phyloP scores from a whole-genome alignment of 164 flowering plant genomes.

The Umbilicus rupestris region DNA sequence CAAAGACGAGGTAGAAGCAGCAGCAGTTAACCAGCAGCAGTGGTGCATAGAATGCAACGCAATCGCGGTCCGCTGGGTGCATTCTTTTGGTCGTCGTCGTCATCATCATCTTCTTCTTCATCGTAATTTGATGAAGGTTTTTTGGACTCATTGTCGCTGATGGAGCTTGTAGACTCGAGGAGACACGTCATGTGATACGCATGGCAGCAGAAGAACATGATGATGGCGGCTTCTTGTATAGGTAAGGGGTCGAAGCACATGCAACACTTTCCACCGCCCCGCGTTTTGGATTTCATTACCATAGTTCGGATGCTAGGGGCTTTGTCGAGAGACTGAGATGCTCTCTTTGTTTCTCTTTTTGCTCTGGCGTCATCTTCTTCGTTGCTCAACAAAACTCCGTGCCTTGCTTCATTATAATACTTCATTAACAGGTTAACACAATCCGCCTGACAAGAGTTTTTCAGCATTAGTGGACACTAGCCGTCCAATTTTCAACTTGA shows the following conservation, averaged over 20 bases:
- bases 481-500: not conserved
- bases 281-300: constrained; percentile 65
- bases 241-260: constrained; percentile 85
- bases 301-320: constrained; percentile 21
- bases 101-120: constrained; percentile 17
- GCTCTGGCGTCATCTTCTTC: constrained; percentile 35
- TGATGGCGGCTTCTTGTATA: constrained; percentile 42
- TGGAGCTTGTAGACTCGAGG: constrained; percentile 44
- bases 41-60: constrained; percentile 93
- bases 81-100: constrained; percentile 25
- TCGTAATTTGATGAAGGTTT: constrained; percentile 16
- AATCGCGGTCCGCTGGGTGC: constrained; percentile 20
- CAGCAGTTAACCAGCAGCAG: constrained; percentile 44
- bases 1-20: not conserved
- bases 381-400: constrained; percentile 57
- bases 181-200: constrained; percentile 81
- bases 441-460: constrained; percentile 50
- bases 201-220: constrained; percentile 88
- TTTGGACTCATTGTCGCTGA: constrained; percentile 21
- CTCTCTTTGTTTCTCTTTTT: constrained; percentile 31
- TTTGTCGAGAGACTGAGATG: constrained; percentile 26
- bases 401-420: constrained; percentile 82
- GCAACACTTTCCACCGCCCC: constrained; percentile 85
- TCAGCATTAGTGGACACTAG: not conserved
- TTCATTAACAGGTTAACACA: constrained; percentile 76